Conservation (phyloP, 306 rosid species). For the Abrus precatorius region DNA sequence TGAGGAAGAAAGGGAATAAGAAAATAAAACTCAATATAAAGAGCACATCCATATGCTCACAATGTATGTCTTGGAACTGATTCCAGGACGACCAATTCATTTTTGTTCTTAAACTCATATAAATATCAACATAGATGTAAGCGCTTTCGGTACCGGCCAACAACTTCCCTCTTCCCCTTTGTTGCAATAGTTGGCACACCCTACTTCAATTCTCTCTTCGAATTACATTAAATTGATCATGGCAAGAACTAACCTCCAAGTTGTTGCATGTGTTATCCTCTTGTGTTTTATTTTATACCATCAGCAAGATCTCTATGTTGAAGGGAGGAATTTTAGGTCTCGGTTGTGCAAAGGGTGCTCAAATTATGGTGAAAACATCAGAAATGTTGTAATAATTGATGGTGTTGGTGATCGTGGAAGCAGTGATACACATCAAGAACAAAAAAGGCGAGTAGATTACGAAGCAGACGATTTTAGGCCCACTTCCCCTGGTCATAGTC, state of each 20-base stretch:
- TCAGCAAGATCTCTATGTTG: constrained; percentile 48
- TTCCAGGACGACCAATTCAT: not conserved
- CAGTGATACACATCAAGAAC: not conserved
- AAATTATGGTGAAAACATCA: constrained; percentile 1
- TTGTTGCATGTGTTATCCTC: constrained; percentile 46
- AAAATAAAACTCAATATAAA: too few species aligned
- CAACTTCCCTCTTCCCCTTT: not conserved
- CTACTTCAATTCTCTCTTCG: not conserved
- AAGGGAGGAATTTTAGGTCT: constrained; percentile 62
- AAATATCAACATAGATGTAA: constrained; percentile 26
- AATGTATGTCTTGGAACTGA: too few species aligned
- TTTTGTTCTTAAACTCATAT: constrained; percentile 21
- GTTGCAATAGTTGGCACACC: not conserved
- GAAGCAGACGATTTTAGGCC: constrained; percentile 52
- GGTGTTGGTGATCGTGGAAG: constrained; percentile 5
- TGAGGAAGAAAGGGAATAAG: too few species aligned
- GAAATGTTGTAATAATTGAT: not conserved
- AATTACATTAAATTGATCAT: constrained; percentile 33
- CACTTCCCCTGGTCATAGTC: constrained; percentile 54
- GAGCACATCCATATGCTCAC: too few species aligned
- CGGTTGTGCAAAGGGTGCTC: not conserved
- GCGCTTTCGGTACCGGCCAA: constrained; percentile 16
- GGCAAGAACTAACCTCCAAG: constrained; percentile 47
- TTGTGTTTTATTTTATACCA: constrained; percentile 50
- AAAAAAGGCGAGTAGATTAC: constrained; percentile 1